Percentiles rank a stretch among this genome's conserved stretches.
These are phyloP conservation scores for Fusarium sp. DNA, from an alignment of 2,329 filamentous ascomycete species.

Conservation along the genomic window DNA sequence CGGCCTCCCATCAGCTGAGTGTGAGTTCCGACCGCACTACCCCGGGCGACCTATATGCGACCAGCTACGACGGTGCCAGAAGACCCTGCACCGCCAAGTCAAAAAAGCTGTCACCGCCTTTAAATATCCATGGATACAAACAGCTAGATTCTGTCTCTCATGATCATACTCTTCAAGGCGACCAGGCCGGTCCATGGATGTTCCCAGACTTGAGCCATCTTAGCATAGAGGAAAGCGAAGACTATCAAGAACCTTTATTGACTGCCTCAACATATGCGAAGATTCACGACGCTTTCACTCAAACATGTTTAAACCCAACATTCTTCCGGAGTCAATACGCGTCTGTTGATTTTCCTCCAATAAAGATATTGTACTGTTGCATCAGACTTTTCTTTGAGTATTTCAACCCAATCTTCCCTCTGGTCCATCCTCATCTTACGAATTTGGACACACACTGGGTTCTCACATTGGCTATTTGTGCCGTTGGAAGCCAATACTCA, in stretches of 20 bases:
- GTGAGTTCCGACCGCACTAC: conserved; percentile 5
- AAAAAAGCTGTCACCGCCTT: conserved; percentile 14
- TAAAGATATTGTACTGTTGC: conserved; percentile 47
- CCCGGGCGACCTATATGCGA: conserved; percentile 32
- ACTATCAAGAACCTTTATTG: not conserved
- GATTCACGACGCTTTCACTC: conserved; percentile 13
- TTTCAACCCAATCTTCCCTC: conserved; percentile 48
- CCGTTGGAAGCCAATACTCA: conserved; percentile 43
- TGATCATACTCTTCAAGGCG: not conserved
- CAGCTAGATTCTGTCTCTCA: not conserved
- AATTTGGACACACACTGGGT: conserved; percentile 34
- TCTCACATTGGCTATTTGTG: conserved; percentile 37
- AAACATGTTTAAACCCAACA: conserved; percentile 12
- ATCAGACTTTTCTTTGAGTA: conserved; percentile 48
- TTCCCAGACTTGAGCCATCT: conserved; percentile 16
- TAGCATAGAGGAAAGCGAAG: not conserved
- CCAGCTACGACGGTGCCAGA: conserved; percentile 33
- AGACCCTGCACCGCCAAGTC: conserved; percentile 31
- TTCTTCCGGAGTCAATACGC: conserved; percentile 5
- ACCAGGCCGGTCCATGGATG: not conserved
- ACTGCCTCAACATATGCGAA: conserved; percentile 13
- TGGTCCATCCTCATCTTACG: conserved; percentile 40
- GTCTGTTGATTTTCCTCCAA: conserved; percentile 40
- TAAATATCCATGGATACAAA: not conserved
- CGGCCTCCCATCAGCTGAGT: conserved; percentile 10